A percentile compares a stretch with the other conserved stretches of the same genome.
phyloP scores from a whole-genome alignment of 164 flowering plant species.

The Sextonia rubra region DNA sequence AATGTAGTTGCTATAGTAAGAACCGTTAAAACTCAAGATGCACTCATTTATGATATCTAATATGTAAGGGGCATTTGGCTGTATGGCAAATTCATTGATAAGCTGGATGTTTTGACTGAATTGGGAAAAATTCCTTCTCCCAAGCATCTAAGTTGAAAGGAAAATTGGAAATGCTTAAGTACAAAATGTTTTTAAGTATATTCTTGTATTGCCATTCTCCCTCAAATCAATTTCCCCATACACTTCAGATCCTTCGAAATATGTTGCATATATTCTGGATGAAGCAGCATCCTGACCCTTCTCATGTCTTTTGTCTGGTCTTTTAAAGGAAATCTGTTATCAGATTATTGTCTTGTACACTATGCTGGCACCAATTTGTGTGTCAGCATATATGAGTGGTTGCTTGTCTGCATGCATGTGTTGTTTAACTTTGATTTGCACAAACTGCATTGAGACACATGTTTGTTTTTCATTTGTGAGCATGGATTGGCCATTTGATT shows the following conservation, averaged over 20 bases:
- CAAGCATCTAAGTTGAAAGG: not conserved
- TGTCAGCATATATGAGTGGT: too few relatives aligned
- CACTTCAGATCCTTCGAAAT: not conserved
- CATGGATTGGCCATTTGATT: not conserved
- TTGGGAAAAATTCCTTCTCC: not conserved
- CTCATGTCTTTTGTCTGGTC: not conserved
- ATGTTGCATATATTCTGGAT: not conserved
- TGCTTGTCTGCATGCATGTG: not conserved
- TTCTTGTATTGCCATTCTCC: not conserved
- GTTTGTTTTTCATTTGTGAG: not conserved
- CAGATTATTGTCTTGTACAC: not conserved
- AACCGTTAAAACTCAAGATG: not conserved
- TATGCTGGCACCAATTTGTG: not conserved
- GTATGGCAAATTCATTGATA: not conserved
- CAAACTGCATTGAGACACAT: not conserved
- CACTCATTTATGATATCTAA: not conserved
- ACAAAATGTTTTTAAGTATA: not conserved
- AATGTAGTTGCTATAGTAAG: conserved; percentile 52
- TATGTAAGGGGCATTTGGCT: not conserved
- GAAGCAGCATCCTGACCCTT: not conserved
- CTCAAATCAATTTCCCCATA: not conserved
- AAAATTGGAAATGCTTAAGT: not conserved
- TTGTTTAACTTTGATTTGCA: not conserved
- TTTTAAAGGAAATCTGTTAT: not conserved
- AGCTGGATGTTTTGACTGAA: not conserved